These are phyloP conservation scores for Sporothrix brasiliensis DNA, from an alignment of 2,329 filamentous ascomycete species.

Conservation along the genomic window DNA sequence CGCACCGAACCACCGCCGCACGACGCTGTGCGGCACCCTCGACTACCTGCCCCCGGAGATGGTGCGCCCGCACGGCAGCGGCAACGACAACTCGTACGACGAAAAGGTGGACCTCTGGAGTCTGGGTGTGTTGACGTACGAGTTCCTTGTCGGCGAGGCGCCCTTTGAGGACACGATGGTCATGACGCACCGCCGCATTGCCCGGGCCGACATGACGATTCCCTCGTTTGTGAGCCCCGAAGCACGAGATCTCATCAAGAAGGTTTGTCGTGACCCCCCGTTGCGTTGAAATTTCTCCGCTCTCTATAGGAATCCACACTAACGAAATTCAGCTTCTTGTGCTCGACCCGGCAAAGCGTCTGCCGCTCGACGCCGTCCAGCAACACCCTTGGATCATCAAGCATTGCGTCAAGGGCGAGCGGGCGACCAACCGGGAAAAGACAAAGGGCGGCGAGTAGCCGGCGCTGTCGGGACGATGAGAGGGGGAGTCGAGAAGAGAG, in stretches of 20 bases:
- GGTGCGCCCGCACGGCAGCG: conserved; percentile 71
- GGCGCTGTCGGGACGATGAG: too few relatives aligned
- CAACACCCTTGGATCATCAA: conserved; percentile 96
- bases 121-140: conserved; percentile 90
- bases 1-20: conserved; percentile 88
- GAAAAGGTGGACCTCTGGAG: conserved; percentile 98
- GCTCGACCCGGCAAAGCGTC: conserved; percentile 89
- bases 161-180: conserved; percentile 94
- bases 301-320: not conserved
- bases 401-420: conserved; percentile 75
- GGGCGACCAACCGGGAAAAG: conserved; percentile 56
- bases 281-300: not conserved
- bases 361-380: conserved; percentile 85
- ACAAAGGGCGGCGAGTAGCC: conserved; percentile 39
- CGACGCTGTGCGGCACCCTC: conserved; percentile 95
- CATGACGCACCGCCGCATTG: conserved; percentile 91
- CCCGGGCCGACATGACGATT: conserved; percentile 86
- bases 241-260: conserved; percentile 89
- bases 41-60: conserved; percentile 99
- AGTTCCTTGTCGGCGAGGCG: conserved; percentile 93
- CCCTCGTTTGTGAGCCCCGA: conserved; percentile 89
- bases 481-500: too few relatives aligned
- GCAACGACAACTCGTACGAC: conserved; percentile 81
- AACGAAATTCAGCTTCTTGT: conserved; percentile 68
- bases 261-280: conserved; percentile 57